Evolutionary conservation across 169 alveolate genomes (phyloP).

Genomic region (Plasmodium gallinaceum): DNA sequence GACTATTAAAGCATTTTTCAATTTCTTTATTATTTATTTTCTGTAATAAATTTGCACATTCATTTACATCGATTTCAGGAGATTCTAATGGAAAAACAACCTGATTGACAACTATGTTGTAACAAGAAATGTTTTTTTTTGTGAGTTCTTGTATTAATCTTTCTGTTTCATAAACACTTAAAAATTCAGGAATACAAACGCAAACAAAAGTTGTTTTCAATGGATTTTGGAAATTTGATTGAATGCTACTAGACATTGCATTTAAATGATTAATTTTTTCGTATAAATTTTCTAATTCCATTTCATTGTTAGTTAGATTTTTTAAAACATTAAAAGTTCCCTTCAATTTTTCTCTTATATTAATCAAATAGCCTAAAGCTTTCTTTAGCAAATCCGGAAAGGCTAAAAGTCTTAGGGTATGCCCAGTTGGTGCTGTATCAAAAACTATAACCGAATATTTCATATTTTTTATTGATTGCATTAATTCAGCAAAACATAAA

Average conservation of each 20-base stretch:
- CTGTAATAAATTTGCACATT: constrained; percentile 13
- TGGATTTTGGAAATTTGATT: constrained; percentile 88
- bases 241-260: constrained; percentile 86
- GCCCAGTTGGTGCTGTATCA: constrained; percentile 99
- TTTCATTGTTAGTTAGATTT: constrained; percentile 48
- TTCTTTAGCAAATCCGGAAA: constrained; percentile 97
- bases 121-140: constrained; percentile 95
- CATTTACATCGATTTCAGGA: constrained; percentile 15
- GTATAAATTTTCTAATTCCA: constrained; percentile 79
- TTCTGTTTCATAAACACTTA: constrained; percentile 98
- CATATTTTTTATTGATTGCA: constrained; percentile 95
- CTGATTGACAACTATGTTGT: constrained; percentile 97
- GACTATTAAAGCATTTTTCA: constrained; percentile 9
- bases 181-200: constrained; percentile 99
- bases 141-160: constrained; percentile 96
- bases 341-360: constrained; percentile 87
- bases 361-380: constrained; percentile 92
- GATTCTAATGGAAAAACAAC: constrained; percentile 93
- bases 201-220: constrained; percentile 97
- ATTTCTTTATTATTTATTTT: constrained; percentile 31
- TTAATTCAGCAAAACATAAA: constrained; percentile 96
- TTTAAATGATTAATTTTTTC: constrained; percentile 88
- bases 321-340: constrained; percentile 78
- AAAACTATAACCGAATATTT: constrained; percentile 95
- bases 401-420: constrained; percentile 96